phyloP scores from a whole-genome alignment of 768 basidiomycete species.

The Stropharia rugosoannulata region DNA sequence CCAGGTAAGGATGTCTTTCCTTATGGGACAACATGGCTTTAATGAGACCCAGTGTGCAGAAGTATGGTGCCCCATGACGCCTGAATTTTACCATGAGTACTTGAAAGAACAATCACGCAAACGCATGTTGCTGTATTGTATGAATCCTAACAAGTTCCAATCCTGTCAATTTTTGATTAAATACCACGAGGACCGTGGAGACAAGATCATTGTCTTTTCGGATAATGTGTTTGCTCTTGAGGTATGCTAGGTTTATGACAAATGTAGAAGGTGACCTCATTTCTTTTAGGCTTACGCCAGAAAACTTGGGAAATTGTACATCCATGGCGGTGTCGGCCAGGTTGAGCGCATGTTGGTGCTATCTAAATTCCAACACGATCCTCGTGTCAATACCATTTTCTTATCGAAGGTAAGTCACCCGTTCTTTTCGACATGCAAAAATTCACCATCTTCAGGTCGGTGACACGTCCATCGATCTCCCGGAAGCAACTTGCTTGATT shows the following conservation, averaged over 20 bases:
- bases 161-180: slow-evolving; percentile 98
- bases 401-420: slow-evolving; percentile 76
- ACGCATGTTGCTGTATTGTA: slow-evolving; percentile 95
- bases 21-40: neutral
- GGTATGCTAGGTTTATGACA: slow-evolving; percentile 45
- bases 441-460: slow-evolving; percentile 47
- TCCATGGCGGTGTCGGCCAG: slow-evolving; percentile 94
- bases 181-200: slow-evolving; percentile 95
- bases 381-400: slow-evolving; percentile 97
- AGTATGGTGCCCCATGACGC: slow-evolving; percentile 99
- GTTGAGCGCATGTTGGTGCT: slow-evolving; percentile 94
- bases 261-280: slow-evolving; percentile 1
- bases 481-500: slow-evolving; percentile 98
- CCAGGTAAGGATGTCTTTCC: slow-evolving; percentile 59
- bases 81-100: slow-evolving; percentile 98
- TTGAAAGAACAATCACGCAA: slow-evolving; percentile 90
- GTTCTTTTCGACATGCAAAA: neutral
- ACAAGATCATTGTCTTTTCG: slow-evolving; percentile 99
- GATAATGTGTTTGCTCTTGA: slow-evolving; percentile 97
- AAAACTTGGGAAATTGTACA: slow-evolving; percentile 90
- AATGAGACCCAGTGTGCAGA: slow-evolving; percentile 79
- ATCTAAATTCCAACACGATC: slow-evolving; percentile 93
- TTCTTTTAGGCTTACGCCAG: slow-evolving; percentile 80
- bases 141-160: slow-evolving; percentile 99
- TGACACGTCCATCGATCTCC: slow-evolving; percentile 86